Evolutionary conservation across 192 early-diverging fungal genomes (phyloP).

Genomic region (Backusella sp.): DNA sequence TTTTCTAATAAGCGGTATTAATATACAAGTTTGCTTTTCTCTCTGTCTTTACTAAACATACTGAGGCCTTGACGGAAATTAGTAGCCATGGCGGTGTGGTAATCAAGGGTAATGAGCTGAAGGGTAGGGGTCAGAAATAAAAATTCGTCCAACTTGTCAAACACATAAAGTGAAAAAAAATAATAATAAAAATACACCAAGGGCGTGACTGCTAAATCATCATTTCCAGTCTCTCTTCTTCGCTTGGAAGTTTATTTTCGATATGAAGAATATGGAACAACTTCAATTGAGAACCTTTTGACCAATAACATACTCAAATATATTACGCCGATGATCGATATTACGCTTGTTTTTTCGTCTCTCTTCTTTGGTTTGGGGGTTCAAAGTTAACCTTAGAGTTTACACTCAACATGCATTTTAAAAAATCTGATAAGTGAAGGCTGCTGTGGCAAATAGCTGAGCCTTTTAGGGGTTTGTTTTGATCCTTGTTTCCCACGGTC

Average conservation of each 20-base stretch:
- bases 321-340: too few species aligned
- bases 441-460: background rate
- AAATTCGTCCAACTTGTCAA: background rate
- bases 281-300: too few species aligned
- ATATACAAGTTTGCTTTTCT: background rate
- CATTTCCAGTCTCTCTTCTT: background rate
- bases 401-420: too few species aligned
- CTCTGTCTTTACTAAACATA: conserved; percentile 11
- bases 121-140: conserved; percentile 2
- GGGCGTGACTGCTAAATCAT: background rate
- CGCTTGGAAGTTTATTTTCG: too few species aligned
- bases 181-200: background rate
- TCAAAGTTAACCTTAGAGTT: too few species aligned
- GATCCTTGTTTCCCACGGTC: background rate
- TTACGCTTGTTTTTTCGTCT: too few species aligned
- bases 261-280: too few species aligned
- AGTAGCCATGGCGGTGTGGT: conserved; percentile 10
- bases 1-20: conserved; percentile 36
- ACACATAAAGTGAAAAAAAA: background rate
- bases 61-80: conserved; percentile 29
- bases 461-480: background rate
- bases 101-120: background rate
- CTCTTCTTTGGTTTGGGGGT: too few species aligned
- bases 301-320: too few species aligned
- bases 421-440: too few species aligned